phyloP scores from a whole-genome alignment of 2,329 filamentous ascomycete species.

The Colletotrichum melonis region DNA sequence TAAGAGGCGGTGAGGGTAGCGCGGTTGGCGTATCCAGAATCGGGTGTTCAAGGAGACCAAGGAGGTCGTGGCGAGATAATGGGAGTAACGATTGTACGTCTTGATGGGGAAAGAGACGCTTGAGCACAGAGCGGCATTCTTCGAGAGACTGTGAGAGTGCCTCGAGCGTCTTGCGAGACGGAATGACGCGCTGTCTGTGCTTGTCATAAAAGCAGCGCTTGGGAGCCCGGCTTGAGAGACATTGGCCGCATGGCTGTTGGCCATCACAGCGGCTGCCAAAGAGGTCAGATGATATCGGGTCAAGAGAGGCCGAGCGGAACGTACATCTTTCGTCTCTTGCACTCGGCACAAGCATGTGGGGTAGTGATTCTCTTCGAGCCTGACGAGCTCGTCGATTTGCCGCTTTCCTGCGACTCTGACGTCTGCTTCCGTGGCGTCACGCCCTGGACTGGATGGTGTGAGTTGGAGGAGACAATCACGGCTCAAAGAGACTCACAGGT shows the following conservation, averaged over 20 bases:
- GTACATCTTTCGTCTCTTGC: slow-evolving; percentile 82
- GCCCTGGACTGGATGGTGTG: slow-evolving; percentile 30
- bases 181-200: slow-evolving; percentile 79
- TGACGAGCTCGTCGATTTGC: slow-evolving; percentile 51
- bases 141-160: slow-evolving; percentile 73
- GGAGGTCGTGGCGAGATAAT: slow-evolving; percentile 69
- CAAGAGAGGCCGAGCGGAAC: slow-evolving; percentile 27
- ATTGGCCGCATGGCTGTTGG: slow-evolving; percentile 84
- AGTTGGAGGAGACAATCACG: not conserved
- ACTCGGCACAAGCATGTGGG: slow-evolving; percentile 78
- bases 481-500: slow-evolving; percentile 29
- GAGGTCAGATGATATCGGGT: slow-evolving; percentile 40
- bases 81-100: slow-evolving; percentile 63
- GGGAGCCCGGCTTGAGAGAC: slow-evolving; percentile 82
- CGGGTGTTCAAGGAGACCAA: slow-evolving; percentile 65
- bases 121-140: slow-evolving; percentile 72
- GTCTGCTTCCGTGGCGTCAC: slow-evolving; percentile 37
- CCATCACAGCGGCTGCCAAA: slow-evolving; percentile 76
- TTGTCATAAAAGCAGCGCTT: slow-evolving; percentile 86
- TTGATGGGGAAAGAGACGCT: slow-evolving; percentile 70
- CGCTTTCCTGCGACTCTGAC: slow-evolving; percentile 39
- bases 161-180: slow-evolving; percentile 80
- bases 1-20: slow-evolving; percentile 65
- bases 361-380: slow-evolving; percentile 64
- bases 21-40: slow-evolving; percentile 50